Evolutionary conservation across 768 basidiomycete genomes (phyloP), one percentile per base, ranked within the genome.

Genomic region (Tylopilus subfusipes): DNA sequence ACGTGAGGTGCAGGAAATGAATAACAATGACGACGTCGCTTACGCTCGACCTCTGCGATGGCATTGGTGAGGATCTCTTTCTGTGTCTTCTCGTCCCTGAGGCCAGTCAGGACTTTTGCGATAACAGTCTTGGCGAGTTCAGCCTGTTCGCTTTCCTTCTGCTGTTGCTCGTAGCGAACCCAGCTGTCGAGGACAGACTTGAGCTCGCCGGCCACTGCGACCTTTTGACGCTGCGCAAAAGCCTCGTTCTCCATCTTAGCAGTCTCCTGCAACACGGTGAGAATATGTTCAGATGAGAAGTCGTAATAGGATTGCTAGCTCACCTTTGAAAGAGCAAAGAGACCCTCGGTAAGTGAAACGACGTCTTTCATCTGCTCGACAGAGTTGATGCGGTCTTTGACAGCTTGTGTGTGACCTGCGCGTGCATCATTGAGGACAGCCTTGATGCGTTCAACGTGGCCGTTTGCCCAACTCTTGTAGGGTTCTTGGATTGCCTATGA

Each of bases 351-450:
- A 63, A 98, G 77, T 52, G 84, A 81, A 58, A 94, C 92, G 63
- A 97, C 96, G 68, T 98, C 95, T 75, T 93, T 96, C 86, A 98
- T 90, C 73, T 94, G 84, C 38, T 82, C 85, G 60, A 99, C 96
- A 50, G 87, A 85, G 69, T 82, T 79, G 72, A 99, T 98, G 67
- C 97, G 91, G 68, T 88, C 85, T 74, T 92, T 85, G 64, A 99
- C 95, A 48, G 93, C 91, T 64, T 88, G 80, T 40, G 93, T 95
- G 81, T 99, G 97, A 66, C 93, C 89, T 3, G 84, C 73, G 48
- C 95, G 88, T 25, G 96, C 85, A 63, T 77, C 73, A 63, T 92
- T 83, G 51, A 98, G 86, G 60, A 96, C 81, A 61, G 76, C 78
- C 74, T 82, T 86, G 78, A 98, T 88, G 56, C 86, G 84, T 61